A percentile compares a stretch with the other conserved stretches of the same genome.
Conservation (phyloP, 2,329 filamentous ascomycete species). For the Penicillium thymicola region DNA sequence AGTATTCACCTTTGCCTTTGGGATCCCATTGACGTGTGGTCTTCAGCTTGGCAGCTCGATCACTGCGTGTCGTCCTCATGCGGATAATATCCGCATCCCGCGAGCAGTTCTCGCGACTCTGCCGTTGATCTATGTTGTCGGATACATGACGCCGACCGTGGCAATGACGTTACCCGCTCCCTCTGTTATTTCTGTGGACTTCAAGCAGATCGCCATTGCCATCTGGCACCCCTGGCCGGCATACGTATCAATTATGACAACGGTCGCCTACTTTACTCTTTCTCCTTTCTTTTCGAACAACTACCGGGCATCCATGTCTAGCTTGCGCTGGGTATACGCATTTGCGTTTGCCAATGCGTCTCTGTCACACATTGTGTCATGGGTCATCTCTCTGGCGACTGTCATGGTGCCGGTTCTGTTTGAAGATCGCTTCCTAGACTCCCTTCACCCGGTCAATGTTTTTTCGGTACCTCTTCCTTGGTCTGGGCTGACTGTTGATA, state of each 20-base stretch:
- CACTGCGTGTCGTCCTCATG: slow-evolving; percentile 35
- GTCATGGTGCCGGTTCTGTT: slow-evolving; percentile 37
- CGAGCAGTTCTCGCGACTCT: slow-evolving; percentile 35
- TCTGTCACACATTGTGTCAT: slow-evolving; percentile 41
- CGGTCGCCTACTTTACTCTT: slow-evolving; percentile 26
- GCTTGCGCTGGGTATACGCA: slow-evolving; percentile 41
- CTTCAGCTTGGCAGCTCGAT: slow-evolving; percentile 45
- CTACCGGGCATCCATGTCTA: slow-evolving; percentile 27
- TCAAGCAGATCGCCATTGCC: slow-evolving; percentile 49
- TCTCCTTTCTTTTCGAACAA: slow-evolving; percentile 26
- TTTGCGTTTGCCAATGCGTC: slow-evolving; percentile 43
- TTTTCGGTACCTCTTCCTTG: slow-evolving; percentile 39
- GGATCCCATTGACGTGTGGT: slow-evolving; percentile 43
- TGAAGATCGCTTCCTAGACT: slow-evolving; percentile 27
- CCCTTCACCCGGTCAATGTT: slow-evolving; percentile 40
- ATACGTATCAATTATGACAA: slow-evolving; percentile 44
- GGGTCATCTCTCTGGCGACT: slow-evolving; percentile 42
- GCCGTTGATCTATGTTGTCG: slow-evolving; percentile 42
- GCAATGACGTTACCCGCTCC: slow-evolving; percentile 46
- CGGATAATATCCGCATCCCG: slow-evolving; percentile 33
- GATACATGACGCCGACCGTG: slow-evolving; percentile 46
- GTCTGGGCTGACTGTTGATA: slow-evolving; percentile 28
- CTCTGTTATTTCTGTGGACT: slow-evolving; percentile 34
- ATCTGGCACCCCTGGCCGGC: slow-evolving; percentile 53
- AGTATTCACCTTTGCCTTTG: slow-evolving; percentile 44